Evolutionary conservation across 2,329 filamentous ascomycete genomes (phyloP).

Genomic region (Paecilomyces variotii): DNA sequence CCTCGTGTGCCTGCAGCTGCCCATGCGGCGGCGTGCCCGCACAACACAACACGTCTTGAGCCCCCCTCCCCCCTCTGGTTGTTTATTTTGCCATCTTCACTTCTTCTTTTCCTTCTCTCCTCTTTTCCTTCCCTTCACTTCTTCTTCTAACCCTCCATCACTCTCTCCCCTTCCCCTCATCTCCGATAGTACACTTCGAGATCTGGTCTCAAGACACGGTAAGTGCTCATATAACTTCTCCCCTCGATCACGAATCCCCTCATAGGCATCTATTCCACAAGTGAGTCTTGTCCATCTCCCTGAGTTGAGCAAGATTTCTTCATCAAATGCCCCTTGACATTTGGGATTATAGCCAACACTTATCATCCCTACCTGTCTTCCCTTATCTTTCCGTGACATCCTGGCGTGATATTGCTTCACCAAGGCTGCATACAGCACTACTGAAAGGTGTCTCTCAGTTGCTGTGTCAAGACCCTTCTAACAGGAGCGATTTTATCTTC

Average conservation of each 20-base stretch:
- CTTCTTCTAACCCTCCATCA: background rate
- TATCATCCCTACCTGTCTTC: background rate
- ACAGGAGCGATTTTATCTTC: background rate
- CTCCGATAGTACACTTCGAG: background rate
- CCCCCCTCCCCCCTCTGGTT: background rate
- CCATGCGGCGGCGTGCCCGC: background rate
- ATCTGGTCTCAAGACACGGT: background rate
- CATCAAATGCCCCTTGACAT: background rate
- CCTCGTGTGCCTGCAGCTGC: background rate
- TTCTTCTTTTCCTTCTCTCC: background rate
- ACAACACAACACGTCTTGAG: background rate
- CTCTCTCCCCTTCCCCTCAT: background rate
- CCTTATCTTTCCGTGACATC: background rate
- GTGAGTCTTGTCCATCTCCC: background rate
- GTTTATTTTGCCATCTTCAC: background rate
- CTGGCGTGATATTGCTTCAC: background rate
- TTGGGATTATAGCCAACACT: background rate
- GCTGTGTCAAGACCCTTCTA: background rate
- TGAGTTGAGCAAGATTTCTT: background rate
- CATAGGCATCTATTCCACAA: background rate
- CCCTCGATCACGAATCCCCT: background rate
- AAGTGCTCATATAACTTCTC: background rate
- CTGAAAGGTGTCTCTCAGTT: too few relatives aligned
- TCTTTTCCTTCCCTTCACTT: constrained; percentile 1
- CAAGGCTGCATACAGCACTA: too few relatives aligned